phyloP scores from a whole-genome alignment of 2,329 filamentous ascomycete genomes.

The Hypoxylon sp. region DNA sequence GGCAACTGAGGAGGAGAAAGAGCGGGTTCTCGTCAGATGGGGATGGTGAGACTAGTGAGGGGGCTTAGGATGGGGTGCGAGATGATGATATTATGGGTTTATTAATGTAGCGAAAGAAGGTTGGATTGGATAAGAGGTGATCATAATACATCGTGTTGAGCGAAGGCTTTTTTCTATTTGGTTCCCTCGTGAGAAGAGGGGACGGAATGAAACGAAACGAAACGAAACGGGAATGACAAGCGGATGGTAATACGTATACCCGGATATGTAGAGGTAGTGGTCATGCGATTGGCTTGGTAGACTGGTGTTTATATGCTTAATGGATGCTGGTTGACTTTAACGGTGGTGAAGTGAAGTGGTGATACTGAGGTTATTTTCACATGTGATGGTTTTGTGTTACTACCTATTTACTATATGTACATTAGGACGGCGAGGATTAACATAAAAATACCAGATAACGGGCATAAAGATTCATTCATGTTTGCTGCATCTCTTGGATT shows the following conservation, averaged over 20 bases:
- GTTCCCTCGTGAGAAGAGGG: neutral
- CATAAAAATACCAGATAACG: neutral
- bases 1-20: constrained; percentile 71
- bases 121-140: neutral
- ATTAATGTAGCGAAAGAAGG: neutral
- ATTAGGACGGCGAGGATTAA: neutral
- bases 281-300: neutral
- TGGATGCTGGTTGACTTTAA: neutral
- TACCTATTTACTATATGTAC: no score
- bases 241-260: constrained; percentile 1
- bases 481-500: neutral
- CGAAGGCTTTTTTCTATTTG: neutral
- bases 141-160: neutral
- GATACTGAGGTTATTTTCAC: neutral
- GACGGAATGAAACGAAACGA: neutral
- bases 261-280: constrained; percentile 1
- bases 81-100: neutral
- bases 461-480: neutral
- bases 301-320: neutral
- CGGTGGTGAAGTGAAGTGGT: neutral
- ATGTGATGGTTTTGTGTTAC: neutral
- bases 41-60: constrained; percentile 47
- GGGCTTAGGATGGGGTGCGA: neutral
- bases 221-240: neutral
- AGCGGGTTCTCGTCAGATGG: constrained; percentile 57